Base-by-base conservation (phyloP, 2,329 filamentous ascomycete species). In the Apiospora aurea region DNA sequence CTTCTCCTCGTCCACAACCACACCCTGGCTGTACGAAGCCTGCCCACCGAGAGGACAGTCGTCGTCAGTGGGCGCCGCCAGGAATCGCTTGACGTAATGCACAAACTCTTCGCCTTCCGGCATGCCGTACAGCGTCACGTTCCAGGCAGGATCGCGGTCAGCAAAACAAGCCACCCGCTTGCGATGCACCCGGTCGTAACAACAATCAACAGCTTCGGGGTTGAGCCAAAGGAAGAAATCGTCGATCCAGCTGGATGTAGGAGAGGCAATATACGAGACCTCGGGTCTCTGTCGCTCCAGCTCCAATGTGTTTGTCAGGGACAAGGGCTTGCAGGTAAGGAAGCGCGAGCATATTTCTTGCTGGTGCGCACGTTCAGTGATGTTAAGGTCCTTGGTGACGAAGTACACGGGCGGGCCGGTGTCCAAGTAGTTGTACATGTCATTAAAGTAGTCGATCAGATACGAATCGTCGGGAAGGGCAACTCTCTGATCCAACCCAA, bases 181-280 rank as follows among this genome's bases (percentile, higher is more conserved):
- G 13, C 68, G 68, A 7, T 51, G 41, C 46, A 69, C 68, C 68
- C 47, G 80, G 73, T 96, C 91, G 49, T 93, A 87, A 77, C 94
- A 98, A 83, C 88, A 91, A 10, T 71, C 67, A 69, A 88, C 84
- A 64, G 95, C 93, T 69, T 91, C 89, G 0, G 96, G 96, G 76
- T 98, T 97, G n/a, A 98, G 85, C 96, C 96, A 99, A 73, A 94
- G 88, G 83, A 98, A 94, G 83, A 94, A 98, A 80, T 99, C 96
- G 75, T 99, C 96, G 24, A 99, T 89, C 96, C 96, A 99, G 81
- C 93, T 98, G 3, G 97, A 96, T 0, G 96, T 92, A 0, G 95
- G 93, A 13, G 95, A 92, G 8, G 94, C 89, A 75, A 99, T 94
- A 81, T 95, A 98, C 0, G 95, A 98, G 1, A 96, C 87, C 8